Evolutionary conservation across 257 asterid species (phyloP), one percentile per base, ranked within the genome.

Genomic region (Petrea volubilis): DNA sequence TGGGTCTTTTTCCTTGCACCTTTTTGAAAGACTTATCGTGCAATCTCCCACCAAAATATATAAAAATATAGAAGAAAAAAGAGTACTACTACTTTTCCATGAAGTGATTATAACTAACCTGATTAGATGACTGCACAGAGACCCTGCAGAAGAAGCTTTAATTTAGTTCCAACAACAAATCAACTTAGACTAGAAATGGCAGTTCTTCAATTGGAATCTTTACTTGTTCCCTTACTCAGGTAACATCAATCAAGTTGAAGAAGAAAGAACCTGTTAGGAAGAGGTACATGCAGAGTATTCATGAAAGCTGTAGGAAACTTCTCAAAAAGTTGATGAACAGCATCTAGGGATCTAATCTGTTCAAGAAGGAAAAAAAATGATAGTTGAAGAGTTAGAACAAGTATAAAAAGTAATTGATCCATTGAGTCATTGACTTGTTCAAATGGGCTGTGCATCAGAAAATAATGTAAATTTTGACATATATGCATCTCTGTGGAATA

Each of bases 321-420:
- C 82, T 94, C 99, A 79, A 94, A 94, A 78, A 79, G 98, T 76
- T 82, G 92, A 72, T 94, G 99, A 68, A 94, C 96, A 73, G 98
- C 90, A 73, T 88, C 98, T 68, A 94, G 81, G 44, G 99, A 91
- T 82, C 98, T 84, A 85, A 94, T 94, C 99, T 94, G 46, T 74
- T 55, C 69, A 83, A 65, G 65, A 43, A 68, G 76, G 75, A 49
- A 25, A 49, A 70, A 46, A 20, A 67, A 60, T 29, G 67, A 46
- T 62, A 41, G 29, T 31, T 44, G 51, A 58, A 52, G 28, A 36
- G 47, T 38, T 44, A 43, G 24, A 61, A 61, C 17, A 40, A 27
- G 64, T 25, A 62, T 31, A 38, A 57, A 51, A 57, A 43, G 52
- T 36, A 70, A 70, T 24, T 59, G 29, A 34, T 70, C 56, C 43